Percentiles rank a stretch among this genome's conserved stretches.
Conservation (phyloP, 371 early-diverging fungal genomes). For the Blastocladiella emersonii region DNA sequence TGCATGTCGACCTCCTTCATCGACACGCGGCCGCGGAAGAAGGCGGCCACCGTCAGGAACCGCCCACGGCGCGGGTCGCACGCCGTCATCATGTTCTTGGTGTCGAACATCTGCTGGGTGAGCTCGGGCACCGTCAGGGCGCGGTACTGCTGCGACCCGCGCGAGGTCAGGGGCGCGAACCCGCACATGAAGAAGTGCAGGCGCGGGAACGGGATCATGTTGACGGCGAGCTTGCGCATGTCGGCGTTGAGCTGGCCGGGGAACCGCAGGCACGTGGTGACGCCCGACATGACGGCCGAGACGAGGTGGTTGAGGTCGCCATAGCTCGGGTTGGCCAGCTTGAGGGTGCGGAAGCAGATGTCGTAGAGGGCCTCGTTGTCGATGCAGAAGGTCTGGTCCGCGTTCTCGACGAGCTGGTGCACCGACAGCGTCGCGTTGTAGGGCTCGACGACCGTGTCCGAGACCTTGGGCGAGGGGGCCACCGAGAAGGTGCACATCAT, state of each 20-base stretch:
- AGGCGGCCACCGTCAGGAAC: slow-evolving; percentile 90
- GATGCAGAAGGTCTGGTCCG: slow-evolving; percentile 97
- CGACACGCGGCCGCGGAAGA: slow-evolving; percentile 84
- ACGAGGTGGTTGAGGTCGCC: slow-evolving; percentile 96
- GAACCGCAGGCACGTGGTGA: slow-evolving; percentile 97
- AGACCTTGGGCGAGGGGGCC: slow-evolving; percentile 97
- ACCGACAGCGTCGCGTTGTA: slow-evolving; percentile 98
- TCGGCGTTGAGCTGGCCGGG: slow-evolving; percentile 98
- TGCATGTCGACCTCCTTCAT: slow-evolving; percentile 78
- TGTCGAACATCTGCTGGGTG: slow-evolving; percentile 87
- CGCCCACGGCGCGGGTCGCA: slow-evolving; percentile 89
- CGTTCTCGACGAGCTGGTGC: slow-evolving; percentile 96
- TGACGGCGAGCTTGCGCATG: slow-evolving; percentile 94
- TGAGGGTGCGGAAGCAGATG: slow-evolving; percentile 97
- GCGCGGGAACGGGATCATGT: slow-evolving; percentile 97
- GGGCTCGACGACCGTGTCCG: slow-evolving; percentile 96
- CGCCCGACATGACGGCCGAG: slow-evolving; percentile 98
- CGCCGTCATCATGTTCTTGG: slow-evolving; percentile 92
- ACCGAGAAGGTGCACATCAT: slow-evolving; percentile 97
- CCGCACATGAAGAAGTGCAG: slow-evolving; percentile 93
- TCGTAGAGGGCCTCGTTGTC: no score
- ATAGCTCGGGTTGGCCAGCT: slow-evolving; percentile 95
- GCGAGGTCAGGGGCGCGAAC: slow-evolving; percentile 83
- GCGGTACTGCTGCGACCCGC: slow-evolving; percentile 84
- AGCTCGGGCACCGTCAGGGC: slow-evolving; percentile 79